These are phyloP conservation scores for Hortaea werneckii DNA, from an alignment of 2,329 filamentous ascomycete species.

Conservation along the genomic window DNA sequence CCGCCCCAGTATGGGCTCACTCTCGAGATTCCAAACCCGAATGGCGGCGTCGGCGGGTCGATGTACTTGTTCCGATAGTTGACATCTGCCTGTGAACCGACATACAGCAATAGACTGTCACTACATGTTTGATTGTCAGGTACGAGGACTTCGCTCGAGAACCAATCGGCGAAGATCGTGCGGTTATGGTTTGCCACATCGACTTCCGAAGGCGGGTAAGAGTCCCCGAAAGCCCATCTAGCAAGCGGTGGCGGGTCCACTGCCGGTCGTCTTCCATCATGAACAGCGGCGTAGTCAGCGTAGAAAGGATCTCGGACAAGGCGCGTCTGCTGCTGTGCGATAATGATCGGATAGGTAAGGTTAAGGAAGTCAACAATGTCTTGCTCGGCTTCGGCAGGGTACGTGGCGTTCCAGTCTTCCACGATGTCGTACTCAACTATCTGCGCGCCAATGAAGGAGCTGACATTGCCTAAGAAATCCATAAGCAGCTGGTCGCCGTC, in stretches of 20 bases:
- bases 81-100: constrained; percentile 30
- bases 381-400: constrained; percentile 19
- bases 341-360: constrained; percentile 38
- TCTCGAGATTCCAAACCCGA: constrained; percentile 39
- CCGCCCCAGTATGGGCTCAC: constrained; percentile 40
- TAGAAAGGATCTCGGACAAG: constrained; percentile 41
- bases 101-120: constrained; percentile 40
- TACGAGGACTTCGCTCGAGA: constrained; percentile 36
- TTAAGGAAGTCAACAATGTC: constrained; percentile 31
- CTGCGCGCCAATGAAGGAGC: constrained; percentile 32
- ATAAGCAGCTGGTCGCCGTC: constrained; percentile 31
- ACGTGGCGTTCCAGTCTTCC: constrained; percentile 27
- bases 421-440: constrained; percentile 28
- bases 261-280: constrained; percentile 39
- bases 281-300: constrained; percentile 36
- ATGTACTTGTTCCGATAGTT: constrained; percentile 38
- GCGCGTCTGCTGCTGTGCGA: constrained; percentile 38
- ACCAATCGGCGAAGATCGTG: constrained; percentile 40
- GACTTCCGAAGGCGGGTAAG: constrained; percentile 27
- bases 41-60: constrained; percentile 31
- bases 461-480: constrained; percentile 35
- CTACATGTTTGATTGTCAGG: constrained; percentile 38
- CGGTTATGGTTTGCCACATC: constrained; percentile 41
- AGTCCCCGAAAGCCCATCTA: constrained; percentile 40
- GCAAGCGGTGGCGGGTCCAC: constrained; percentile 40